These are phyloP conservation scores for Lizonia empirigonia DNA, from an alignment of 2,329 filamentous ascomycete species.

Conservation along the genomic window DNA sequence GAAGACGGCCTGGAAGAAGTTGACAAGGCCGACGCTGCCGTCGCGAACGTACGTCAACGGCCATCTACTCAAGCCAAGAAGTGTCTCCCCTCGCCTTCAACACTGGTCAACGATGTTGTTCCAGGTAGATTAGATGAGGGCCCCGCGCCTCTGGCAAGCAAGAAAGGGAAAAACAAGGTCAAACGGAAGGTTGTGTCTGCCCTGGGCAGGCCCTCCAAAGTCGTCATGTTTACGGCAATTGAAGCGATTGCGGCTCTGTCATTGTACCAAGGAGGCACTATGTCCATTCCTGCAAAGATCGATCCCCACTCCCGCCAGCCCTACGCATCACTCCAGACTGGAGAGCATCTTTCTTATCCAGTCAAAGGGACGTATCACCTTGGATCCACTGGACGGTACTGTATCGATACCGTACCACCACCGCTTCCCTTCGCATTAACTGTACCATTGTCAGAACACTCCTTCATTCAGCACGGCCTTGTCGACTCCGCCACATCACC, in stretches of 20 bases:
- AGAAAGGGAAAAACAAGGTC: neutral
- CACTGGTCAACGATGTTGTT: neutral
- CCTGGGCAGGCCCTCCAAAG: neutral
- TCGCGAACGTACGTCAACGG: neutral
- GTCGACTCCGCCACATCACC: neutral
- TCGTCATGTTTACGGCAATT: conserved; percentile 20
- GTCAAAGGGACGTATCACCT: conserved; percentile 20
- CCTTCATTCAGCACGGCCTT: neutral
- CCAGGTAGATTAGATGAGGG: neutral
- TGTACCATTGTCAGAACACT: conserved; percentile 3
- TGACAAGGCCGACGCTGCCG: conserved; percentile 5
- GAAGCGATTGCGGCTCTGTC: conserved; percentile 17
- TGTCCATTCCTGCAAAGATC: conserved; percentile 1
- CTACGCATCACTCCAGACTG: conserved; percentile 11
- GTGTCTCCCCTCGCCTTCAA: neutral
- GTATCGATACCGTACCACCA: neutral
- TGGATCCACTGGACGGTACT: conserved; percentile 21
- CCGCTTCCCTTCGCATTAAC: conserved; percentile 12
- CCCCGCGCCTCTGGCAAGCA: neutral
- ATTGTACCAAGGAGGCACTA: conserved; percentile 4
- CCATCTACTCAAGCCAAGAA: neutral
- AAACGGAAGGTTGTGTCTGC: neutral
- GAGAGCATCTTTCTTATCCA: conserved; percentile 16
- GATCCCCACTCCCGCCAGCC: conserved; percentile 8
- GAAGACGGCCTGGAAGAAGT: conserved; percentile 11